Percentiles rank a stretch among this genome's conserved stretches.
Conservation (phyloP, 192 early-diverging fungal genomes). For the Dissophora globulifera region DNA sequence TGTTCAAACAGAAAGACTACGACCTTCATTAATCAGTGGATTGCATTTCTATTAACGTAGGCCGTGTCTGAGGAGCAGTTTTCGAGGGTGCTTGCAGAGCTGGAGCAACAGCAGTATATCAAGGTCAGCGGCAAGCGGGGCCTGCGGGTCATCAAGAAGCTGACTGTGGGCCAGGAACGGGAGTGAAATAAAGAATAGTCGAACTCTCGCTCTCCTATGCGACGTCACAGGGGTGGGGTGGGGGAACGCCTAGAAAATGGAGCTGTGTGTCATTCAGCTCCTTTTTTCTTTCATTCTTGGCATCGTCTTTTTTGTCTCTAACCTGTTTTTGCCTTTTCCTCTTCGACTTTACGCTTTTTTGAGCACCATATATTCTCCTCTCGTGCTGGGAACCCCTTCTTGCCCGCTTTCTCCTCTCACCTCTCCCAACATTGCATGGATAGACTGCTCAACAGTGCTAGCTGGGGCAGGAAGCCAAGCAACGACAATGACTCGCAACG, state of each 20-base stretch:
- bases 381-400: neutral
- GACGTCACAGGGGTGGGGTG: neutral
- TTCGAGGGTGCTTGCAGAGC: conserved; percentile 33
- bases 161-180: conserved; percentile 35
- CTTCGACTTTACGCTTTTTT: too few species aligned
- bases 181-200: conserved; percentile 6
- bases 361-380: neutral
- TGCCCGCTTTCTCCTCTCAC: neutral
- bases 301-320: too few species aligned
- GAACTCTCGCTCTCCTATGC: neutral
- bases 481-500: conserved; percentile 26
- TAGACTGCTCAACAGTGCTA: conserved; percentile 9
- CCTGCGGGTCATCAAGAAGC: conserved; percentile 47
- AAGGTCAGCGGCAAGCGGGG: conserved; percentile 51
- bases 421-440: conserved; percentile 21
- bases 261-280: neutral
- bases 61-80: conserved; percentile 45
- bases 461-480: conserved; percentile 33
- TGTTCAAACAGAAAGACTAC: too few species aligned
- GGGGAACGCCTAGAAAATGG: neutral
- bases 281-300: neutral
- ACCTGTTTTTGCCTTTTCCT: too few species aligned
- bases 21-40: too few species aligned
- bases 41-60: conserved; percentile 3
- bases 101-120: conserved; percentile 52